Base-by-base conservation (phyloP, 2,329 filamentous ascomycete species). In the Scedosporium minutisporum region DNA sequence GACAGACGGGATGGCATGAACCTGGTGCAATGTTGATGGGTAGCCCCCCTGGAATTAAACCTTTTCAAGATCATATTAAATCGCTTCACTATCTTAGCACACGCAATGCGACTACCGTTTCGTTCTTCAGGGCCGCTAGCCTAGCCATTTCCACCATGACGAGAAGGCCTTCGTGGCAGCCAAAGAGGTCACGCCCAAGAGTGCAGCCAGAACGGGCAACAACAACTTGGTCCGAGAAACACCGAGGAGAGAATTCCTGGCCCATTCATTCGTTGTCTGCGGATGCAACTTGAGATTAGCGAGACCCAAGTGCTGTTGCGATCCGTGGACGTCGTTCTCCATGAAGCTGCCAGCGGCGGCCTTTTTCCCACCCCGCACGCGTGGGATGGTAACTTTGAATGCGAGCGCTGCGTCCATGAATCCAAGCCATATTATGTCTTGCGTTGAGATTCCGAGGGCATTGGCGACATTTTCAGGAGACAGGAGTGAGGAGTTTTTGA, bases 401-500 rank as follows among this genome's bases (percentile, higher is more conserved):
- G 78, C 77, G 61, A 75, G 66, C 0, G 79, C 80, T 1, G 74
- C 76, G 1, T 80, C 77, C 62, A 76, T 82, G 64, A 74, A 77
- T 0, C 74, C 74, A 33, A 68, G 67, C 73, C 74, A 77, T 0
- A 76, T 58, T 5, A 78, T 70, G 0, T 76, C 69, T 1, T 68
- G 59, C 6, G 65, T 53, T 0, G 58, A 1, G 1, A 76, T 58
- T 0, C 66, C 66, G 1, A 76, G 75, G 61, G 1, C 58, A 3
- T 62, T 62, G 0, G 70, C 67, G 0, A 79, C 67, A 0, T 73
- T 67, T n/a, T 72, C 65, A 2, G 2, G 21, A 4, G 71, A 71
- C 3, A 80, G 67, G 0, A 79, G n/a, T 7, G 69, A 69, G 0
- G 75, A 70, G 0, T 67, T 60, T 61, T 74, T 76, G 23, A 78